Conservation (phyloP, 176 grass and related monocot species). For the Avena insularis region DNA sequence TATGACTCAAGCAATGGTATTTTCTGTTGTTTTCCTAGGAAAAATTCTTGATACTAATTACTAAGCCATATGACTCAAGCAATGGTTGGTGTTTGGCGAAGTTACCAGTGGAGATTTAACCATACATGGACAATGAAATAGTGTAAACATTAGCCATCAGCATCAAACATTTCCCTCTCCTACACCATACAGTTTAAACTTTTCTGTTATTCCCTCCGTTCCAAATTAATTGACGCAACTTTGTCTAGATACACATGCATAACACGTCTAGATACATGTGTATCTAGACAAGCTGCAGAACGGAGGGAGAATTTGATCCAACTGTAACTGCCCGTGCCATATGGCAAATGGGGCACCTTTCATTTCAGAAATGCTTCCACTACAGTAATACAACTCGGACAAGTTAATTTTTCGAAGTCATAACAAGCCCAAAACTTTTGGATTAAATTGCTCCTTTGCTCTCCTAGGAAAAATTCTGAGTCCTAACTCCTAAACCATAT, state of each 20-base stretch:
- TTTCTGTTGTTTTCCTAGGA: neutral
- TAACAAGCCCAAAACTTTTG: neutral
- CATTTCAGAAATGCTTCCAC: neutral
- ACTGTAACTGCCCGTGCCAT: neutral
- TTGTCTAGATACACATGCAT: too few species aligned
- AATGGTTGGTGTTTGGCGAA: too few species aligned
- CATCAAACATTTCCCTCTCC: neutral
- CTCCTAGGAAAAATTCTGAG: neutral
- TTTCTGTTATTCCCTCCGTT: too few species aligned
- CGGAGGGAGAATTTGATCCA: neutral
- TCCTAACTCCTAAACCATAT: neutral
- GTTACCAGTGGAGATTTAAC: too few species aligned
- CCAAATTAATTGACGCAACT: too few species aligned
- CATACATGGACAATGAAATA: neutral
- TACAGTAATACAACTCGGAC: neutral
- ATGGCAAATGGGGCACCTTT: neutral
- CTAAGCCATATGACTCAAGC: too few species aligned
- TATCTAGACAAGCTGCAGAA: too few species aligned
- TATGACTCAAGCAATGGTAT: neutral
- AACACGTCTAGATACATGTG: too few species aligned
- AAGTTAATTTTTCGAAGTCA: neutral
- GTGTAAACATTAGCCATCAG: neutral
- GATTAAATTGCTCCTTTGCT: neutral
- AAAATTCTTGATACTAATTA: too few species aligned
- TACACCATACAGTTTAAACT: neutral